Percentiles rank a stretch among this genome's conserved stretches.
Conservation (phyloP, 257 asterid species). For the Paulownia fortunei region DNA sequence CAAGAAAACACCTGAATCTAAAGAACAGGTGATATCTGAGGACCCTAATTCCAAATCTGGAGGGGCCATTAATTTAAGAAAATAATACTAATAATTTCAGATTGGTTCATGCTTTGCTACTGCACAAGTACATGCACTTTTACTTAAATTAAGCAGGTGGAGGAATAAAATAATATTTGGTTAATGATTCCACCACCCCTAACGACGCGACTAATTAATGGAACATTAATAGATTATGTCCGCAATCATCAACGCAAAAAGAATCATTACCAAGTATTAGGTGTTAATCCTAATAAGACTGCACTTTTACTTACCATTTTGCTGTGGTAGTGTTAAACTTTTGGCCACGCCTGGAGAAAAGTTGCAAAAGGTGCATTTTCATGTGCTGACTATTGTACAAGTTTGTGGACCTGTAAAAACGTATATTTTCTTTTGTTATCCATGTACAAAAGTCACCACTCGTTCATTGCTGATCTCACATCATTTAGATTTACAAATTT, state of each 20-base stretch:
- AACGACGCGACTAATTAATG: slow-evolving; percentile 12
- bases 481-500: background rate
- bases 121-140: slow-evolving; percentile 23
- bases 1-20: slow-evolving; percentile 43
- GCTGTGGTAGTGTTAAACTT: background rate
- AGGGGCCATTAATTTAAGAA: background rate
- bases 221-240: background rate
- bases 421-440: background rate
- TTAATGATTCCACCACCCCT: no score
- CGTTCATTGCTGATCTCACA: background rate
- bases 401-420: background rate
- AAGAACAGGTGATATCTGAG: slow-evolving; percentile 36
- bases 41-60: slow-evolving; percentile 37
- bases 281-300: slow-evolving; percentile 32
- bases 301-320: slow-evolving; percentile 24
- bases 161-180: slow-evolving; percentile 19
- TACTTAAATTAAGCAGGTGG: slow-evolving; percentile 20
- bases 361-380: slow-evolving; percentile 6
- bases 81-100: slow-evolving; percentile 18
- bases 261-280: background rate
- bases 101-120: slow-evolving; percentile 2
- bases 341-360: background rate
- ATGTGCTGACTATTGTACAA: background rate
- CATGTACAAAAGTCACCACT: background rate
- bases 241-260: background rate